These are phyloP conservation scores for Fusarium sp. DNA, from an alignment of 2,329 filamentous ascomycete species.

Conservation along the genomic window DNA sequence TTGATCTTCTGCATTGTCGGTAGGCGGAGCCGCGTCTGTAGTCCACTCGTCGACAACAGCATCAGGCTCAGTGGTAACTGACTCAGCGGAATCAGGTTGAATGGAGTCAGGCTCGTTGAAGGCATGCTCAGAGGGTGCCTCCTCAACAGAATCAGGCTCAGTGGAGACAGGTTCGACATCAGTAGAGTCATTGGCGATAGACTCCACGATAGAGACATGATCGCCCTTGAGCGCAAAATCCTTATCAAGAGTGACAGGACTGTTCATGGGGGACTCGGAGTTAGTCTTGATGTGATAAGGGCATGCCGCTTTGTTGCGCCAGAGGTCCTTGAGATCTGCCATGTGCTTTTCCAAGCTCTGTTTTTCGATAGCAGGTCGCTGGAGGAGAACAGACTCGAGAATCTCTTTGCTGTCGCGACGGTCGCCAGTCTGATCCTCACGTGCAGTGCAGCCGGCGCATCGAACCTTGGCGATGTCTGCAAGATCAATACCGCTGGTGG, in stretches of 20 bases:
- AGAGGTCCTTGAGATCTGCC: constrained; percentile 1
- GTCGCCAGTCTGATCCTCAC: constrained; percentile 29
- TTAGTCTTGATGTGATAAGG: constrained; percentile 10
- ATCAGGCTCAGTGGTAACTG: background rate
- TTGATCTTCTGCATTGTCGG: background rate
- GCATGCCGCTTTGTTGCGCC: constrained; percentile 16
- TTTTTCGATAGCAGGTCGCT: constrained; percentile 1
- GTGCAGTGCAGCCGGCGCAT: constrained; percentile 28
- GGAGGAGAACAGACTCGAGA: constrained; percentile 28
- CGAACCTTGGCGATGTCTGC: constrained; percentile 15
- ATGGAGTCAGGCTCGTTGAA: background rate
- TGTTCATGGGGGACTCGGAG: background rate
- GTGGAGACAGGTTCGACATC: background rate
- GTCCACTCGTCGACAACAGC: background rate
- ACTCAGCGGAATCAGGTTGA: no score
- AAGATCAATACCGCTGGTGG: constrained; percentile 10
- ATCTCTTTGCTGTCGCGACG: constrained; percentile 15
- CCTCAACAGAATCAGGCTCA: background rate
- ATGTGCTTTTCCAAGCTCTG: background rate
- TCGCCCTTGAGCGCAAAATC: background rate
- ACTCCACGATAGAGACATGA: background rate
- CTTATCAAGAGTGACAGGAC: background rate
- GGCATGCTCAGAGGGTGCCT: no score
- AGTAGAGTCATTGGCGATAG: background rate
- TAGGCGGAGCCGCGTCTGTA: no score